These are phyloP conservation scores for Diutina mesorugosa DNA, from an alignment of 1,139 yeast species.

Conservation along the genomic window DNA sequence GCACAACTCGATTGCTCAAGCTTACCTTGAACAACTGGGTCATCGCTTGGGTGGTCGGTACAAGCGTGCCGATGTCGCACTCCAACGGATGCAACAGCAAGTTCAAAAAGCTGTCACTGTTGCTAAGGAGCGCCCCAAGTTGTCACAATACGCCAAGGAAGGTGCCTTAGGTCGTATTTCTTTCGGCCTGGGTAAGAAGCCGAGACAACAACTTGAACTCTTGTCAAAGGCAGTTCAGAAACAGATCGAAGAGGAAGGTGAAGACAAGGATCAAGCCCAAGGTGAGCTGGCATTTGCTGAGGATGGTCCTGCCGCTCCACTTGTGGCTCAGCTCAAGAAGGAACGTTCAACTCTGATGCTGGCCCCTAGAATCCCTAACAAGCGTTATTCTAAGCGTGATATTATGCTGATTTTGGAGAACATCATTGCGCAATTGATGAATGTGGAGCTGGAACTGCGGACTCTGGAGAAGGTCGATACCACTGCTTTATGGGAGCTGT, in stretches of 20 bases:
- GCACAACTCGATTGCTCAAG: slow-evolving; percentile 71
- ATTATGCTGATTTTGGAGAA: slow-evolving; percentile 54
- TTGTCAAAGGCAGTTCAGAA: slow-evolving; percentile 42
- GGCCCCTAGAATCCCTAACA: slow-evolving; percentile 16
- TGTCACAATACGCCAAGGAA: slow-evolving; percentile 59
- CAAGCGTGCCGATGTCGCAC: slow-evolving; percentile 86
- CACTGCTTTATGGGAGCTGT: slow-evolving; percentile 61
- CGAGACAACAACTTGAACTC: slow-evolving; percentile 76
- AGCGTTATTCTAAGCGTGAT: slow-evolving; percentile 28
- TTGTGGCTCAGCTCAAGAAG: slow-evolving; percentile 7
- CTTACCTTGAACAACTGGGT: slow-evolving; percentile 89
- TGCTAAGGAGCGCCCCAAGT: slow-evolving; percentile 81
- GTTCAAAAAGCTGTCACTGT: slow-evolving; percentile 94
- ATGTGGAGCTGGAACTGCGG: slow-evolving; percentile 76
- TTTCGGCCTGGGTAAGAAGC: slow-evolving; percentile 71
- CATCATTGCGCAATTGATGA: slow-evolving; percentile 66
- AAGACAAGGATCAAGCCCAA: slow-evolving; percentile 11
- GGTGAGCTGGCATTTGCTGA: slow-evolving; percentile 5
- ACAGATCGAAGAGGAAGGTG: slow-evolving; percentile 23
- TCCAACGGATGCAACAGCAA: slow-evolving; percentile 97
- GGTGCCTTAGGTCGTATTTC: slow-evolving; percentile 90
- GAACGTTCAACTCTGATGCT: slow-evolving; percentile 14
- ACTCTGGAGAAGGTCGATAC: slow-evolving; percentile 43
- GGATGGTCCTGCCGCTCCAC: slow-evolving; percentile 1
- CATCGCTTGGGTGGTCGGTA: slow-evolving; percentile 82